These are phyloP conservation scores for Oryza glaberrima DNA, from an alignment of 176 grass and related monocot species.

Conservation along the genomic window DNA sequence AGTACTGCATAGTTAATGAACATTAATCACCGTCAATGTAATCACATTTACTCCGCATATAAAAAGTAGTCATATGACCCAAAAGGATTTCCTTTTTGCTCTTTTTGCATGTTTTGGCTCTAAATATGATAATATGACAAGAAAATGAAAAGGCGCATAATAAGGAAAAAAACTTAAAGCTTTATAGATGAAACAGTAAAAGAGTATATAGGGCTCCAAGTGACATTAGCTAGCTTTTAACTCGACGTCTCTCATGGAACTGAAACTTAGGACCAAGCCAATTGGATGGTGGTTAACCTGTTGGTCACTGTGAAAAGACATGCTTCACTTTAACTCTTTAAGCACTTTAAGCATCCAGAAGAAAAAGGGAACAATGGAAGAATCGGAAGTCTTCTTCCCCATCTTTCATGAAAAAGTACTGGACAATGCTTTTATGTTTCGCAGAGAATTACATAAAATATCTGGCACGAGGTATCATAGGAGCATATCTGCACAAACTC, in stretches of 20 bases:
- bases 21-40: neutral
- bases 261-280: neutral
- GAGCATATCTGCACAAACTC: neutral
- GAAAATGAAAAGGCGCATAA: neutral
- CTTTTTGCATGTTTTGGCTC: neutral
- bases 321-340: neutral
- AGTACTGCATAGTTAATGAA: neutral
- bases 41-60: neutral
- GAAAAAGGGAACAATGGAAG: neutral
- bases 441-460: neutral
- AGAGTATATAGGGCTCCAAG: neutral
- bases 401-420: constrained; percentile 1
- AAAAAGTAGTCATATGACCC: neutral
- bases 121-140: neutral
- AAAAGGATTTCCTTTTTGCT: neutral
- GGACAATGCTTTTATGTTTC: neutral
- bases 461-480: neutral
- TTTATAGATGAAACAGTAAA: constrained; percentile 16
- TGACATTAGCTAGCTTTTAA: constrained; percentile 9
- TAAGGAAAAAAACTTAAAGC: neutral
- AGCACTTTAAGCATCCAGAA: neutral
- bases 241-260: neutral
- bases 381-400: neutral
- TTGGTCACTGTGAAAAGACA: neutral
- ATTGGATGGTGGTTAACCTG: neutral